phyloP scores from a whole-genome alignment of 2,329 filamentous ascomycete genomes.

The Acrocalymma vagum region DNA sequence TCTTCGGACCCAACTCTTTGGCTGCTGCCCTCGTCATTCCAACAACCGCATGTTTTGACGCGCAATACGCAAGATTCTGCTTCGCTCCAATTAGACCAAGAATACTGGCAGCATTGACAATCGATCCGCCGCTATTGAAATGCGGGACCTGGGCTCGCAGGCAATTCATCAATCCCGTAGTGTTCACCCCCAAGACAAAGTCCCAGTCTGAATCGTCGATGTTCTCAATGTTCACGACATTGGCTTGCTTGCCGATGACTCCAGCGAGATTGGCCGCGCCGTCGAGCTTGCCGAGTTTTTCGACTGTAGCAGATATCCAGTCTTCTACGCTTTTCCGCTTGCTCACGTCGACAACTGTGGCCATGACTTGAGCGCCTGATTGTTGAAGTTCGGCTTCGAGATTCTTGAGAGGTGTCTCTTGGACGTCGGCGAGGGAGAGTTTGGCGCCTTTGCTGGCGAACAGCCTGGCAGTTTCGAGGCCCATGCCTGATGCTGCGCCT shows the following conservation, averaged over 20 bases:
- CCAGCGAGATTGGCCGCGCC: constrained; percentile 57
- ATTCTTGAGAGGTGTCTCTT: constrained; percentile 32
- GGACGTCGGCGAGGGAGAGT: constrained; percentile 41
- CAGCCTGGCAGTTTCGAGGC: constrained; percentile 34
- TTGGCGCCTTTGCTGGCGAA: constrained; percentile 38
- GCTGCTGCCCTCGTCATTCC: constrained; percentile 51
- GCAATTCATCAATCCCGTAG: constrained; percentile 49
- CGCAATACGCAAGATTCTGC: constrained; percentile 45
- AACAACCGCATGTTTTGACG: constrained; percentile 52
- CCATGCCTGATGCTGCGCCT: constrained; percentile 41
- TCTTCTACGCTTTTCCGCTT: constrained; percentile 57
- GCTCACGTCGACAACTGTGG: constrained; percentile 59
- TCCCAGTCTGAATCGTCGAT: constrained; percentile 51
- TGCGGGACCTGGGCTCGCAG: constrained; percentile 49
- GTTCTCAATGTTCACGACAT: constrained; percentile 27
- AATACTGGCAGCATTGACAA: constrained; percentile 60
- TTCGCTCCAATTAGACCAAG: constrained; percentile 58
- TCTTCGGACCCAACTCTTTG: constrained; percentile 48
- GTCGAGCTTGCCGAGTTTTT: constrained; percentile 57
- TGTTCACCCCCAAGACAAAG: constrained; percentile 48
- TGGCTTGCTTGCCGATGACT: constrained; percentile 39
- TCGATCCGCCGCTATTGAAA: constrained; percentile 49
- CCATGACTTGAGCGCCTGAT: constrained; percentile 32
- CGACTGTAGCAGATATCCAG: constrained; percentile 59
- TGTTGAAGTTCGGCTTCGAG: constrained; percentile 27